Evolutionary conservation across 139 green algal species (phyloP).

Genomic region (Eudorina sp.): DNA sequence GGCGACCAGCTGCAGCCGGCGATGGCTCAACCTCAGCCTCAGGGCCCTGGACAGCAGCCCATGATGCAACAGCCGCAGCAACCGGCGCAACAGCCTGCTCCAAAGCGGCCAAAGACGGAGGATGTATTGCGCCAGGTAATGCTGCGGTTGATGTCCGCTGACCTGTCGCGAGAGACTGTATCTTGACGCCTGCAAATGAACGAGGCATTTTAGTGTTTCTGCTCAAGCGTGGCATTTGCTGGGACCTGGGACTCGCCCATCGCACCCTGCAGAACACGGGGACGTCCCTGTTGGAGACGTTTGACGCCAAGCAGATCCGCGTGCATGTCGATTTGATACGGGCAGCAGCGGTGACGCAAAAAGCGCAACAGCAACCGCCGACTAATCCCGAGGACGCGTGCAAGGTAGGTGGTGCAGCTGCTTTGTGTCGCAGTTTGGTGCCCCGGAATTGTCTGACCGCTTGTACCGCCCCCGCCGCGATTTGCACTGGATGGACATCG

Average conservation of each 20-base stretch:
- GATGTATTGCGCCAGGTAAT: constrained; percentile 37
- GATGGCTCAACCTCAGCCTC: constrained; percentile 48
- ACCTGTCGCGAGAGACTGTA: no score
- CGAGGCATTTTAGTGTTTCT: no score
- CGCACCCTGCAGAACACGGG: constrained; percentile 71
- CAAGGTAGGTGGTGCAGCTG: constrained; percentile 66
- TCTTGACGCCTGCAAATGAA: no score
- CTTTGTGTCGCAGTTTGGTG: no score
- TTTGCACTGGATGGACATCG: no score
- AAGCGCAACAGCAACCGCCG: constrained; percentile 47
- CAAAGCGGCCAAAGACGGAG: constrained; percentile 39
- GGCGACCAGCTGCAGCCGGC: constrained; percentile 56
- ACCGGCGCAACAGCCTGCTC: constrained; percentile 8
- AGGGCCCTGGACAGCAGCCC: neutral
- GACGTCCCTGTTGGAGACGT: constrained; percentile 94
- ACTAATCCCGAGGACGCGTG: constrained; percentile 76
- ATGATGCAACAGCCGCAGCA: constrained; percentile 1
- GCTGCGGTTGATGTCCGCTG: neutral
- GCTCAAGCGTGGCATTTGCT: no score
- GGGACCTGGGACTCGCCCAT: no score
- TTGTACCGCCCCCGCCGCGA: no score
- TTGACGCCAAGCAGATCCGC: constrained; percentile 85
- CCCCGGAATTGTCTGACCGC: no score
- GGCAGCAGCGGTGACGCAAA: constrained; percentile 49
- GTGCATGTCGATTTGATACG: constrained; percentile 78